A percentile compares a stretch with the other conserved stretches of the same genome.
phyloP scores from a whole-genome alignment of 495 filamentous ascomycete species.

The Penicillium verhagenii region DNA sequence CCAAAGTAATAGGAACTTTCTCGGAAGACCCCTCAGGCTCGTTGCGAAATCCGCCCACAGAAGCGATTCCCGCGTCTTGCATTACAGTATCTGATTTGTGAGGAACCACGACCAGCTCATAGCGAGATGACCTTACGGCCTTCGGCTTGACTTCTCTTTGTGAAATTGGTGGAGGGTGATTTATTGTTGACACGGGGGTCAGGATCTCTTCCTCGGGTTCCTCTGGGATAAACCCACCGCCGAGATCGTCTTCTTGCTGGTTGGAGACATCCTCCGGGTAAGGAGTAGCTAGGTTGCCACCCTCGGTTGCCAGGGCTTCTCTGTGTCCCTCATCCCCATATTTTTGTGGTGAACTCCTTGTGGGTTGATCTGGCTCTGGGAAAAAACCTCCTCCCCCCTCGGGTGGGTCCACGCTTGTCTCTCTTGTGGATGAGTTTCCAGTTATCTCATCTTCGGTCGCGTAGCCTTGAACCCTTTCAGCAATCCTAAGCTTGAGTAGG shows the following conservation, averaged over 20 bases:
- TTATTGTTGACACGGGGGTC: background rate
- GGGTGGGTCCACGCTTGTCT: conserved; percentile 21
- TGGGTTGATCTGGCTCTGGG: conserved; percentile 44
- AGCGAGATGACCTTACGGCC: conserved; percentile 16
- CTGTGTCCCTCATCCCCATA: background rate
- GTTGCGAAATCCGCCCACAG: background rate
- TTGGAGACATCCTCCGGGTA: background rate
- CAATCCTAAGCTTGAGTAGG: conserved; percentile 71
- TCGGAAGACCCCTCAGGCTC: conserved; percentile 20
- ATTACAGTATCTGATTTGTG: background rate
- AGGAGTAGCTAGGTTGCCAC: background rate
- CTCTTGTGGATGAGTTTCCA: conserved; percentile 16
- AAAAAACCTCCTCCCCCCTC: conserved; percentile 43
- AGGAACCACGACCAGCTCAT: conserved; percentile 36
- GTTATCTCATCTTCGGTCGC: conserved; percentile 50
- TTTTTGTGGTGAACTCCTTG: conserved; percentile 8
- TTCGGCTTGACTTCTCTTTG: background rate
- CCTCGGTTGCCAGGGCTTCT: background rate
- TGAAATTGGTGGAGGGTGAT: background rate
- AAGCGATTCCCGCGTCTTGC: background rate
- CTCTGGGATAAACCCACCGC: conserved; percentile 31
- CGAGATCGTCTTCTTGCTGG: conserved; percentile 1
- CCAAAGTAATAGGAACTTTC: conserved; percentile 22
- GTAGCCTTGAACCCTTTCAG: conserved; percentile 69
- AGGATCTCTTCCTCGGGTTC: background rate